Base-by-base conservation (phyloP, 2,329 filamentous ascomycete genomes). In the Dendrostoma leiphaemia region DNA sequence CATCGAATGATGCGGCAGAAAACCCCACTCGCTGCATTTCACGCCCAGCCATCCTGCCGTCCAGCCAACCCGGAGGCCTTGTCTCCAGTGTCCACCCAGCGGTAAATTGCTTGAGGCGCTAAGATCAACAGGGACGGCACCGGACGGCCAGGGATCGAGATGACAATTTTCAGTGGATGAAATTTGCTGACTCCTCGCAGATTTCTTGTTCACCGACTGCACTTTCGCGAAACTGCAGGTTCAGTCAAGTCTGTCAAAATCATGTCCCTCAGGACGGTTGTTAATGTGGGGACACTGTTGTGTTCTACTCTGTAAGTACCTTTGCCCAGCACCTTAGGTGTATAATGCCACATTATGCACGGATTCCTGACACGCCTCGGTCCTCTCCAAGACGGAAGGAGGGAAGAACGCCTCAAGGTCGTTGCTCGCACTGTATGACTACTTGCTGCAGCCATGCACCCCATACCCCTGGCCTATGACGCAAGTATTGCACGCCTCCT, bases 391-490 rank as follows among this genome's bases (percentile, higher is more conserved):
- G 9, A 24, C 19, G n/a, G 44, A 46, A 46, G 44, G 28, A 46
- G 44, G 38, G 26, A 26, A 24, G 38, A 8, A 9, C 9, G 44
- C 17, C 10, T 13, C 17, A n/a, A 21, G 4, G 9, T 13, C 6
- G 1, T 4, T 9, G 7, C 19, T 46, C 44, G 48, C 38, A 51
- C 48, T 51, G 48, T 43, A 28, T n/a, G 31, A 29, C 7, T 15
- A 32, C 29, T 43, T 49, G 19, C 35, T 32, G 47, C 37, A 41
- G 47, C 15, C 45, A 26, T 32, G 24, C 21, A 35, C 29, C n/a
- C 12, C 38, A 31, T 29, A 45, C 44, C 45, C 50, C 50, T 48
- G 52, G 47, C 41, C 48, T 51, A 58, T 58, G 56, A 58, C 56
- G 56, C 56, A 58, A 58, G 44, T 45, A 34, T 41, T 24, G 40